Evolutionary conservation across 768 basidiomycete species (phyloP).

Genomic region (Fomitopsis serialis): DNA sequence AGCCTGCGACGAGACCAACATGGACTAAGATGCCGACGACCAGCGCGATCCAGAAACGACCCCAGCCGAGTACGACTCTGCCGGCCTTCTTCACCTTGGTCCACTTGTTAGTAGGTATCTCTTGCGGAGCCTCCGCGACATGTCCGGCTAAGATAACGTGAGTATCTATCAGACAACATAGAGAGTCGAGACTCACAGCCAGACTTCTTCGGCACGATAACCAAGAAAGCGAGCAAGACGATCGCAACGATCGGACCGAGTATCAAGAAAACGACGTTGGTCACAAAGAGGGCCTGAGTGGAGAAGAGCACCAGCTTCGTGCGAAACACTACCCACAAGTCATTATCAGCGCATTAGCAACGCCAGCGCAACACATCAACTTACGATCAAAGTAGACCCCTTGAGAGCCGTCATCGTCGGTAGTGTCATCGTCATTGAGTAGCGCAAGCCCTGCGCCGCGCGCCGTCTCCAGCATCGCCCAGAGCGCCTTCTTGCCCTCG

Average conservation of each 20-base stretch:
- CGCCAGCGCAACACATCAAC: not conserved
- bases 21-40: conserved; percentile 41
- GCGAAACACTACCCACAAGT: conserved; percentile 48
- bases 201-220: conserved; percentile 19
- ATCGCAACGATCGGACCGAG: conserved; percentile 54
- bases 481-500: conserved; percentile 53
- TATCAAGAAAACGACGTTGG: conserved; percentile 56
- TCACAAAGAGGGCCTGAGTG: conserved; percentile 41
- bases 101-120: conserved; percentile 14
- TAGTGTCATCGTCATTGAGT: conserved; percentile 33
- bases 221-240: conserved; percentile 35
- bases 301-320: conserved; percentile 49
- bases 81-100: conserved; percentile 22
- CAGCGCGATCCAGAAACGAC: conserved; percentile 61
- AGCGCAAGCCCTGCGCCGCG: conserved; percentile 50
- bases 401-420: conserved; percentile 19
- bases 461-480: conserved; percentile 75
- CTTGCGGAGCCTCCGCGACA: conserved; percentile 3
- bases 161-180: too few species aligned
- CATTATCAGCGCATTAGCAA: not conserved
- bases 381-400: conserved; percentile 75
- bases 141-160: not conserved
- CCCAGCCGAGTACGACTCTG: conserved; percentile 39
- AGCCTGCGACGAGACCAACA: conserved; percentile 41
- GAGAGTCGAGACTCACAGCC: conserved; percentile 10